Conservation (phyloP, 2,329 filamentous ascomycete species). For the Colletotrichum sojae region DNA sequence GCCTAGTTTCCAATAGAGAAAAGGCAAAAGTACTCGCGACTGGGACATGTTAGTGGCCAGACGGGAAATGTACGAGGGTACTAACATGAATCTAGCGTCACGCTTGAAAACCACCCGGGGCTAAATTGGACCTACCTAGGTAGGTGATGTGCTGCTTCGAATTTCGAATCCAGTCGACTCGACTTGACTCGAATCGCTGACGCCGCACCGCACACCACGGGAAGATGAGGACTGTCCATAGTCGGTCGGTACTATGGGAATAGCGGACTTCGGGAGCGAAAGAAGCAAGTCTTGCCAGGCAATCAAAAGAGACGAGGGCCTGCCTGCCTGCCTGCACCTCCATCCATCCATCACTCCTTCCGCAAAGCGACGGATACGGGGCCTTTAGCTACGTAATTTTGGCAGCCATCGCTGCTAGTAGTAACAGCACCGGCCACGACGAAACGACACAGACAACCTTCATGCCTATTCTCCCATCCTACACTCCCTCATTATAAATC, state of each 20-base stretch:
- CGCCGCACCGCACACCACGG: background rate
- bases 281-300: constrained; percentile 26
- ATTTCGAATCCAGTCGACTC: too few species aligned
- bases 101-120: too few species aligned
- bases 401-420: constrained; percentile 2
- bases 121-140: too few species aligned
- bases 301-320: constrained; percentile 18
- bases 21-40: too few species aligned
- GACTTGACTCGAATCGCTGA: constrained; percentile 8
- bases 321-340: constrained; percentile 11
- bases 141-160: too few species aligned
- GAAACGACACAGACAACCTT: background rate
- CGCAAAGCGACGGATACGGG: constrained; percentile 7
- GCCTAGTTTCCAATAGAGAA: too few species aligned
- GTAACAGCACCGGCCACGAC: background rate
- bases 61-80: too few species aligned
- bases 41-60: too few species aligned
- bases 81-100: too few species aligned
- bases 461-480: background rate
- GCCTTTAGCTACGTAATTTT: constrained; percentile 14
- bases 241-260: too few species aligned
- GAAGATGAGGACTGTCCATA: too few species aligned
- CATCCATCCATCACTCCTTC: background rate
- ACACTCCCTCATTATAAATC: too few species aligned
- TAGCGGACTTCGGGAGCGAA: background rate